Base-by-base conservation (phyloP, 1,284 basidiomycete genomes). In the Anthracocystis panici-leucophaei region DNA sequence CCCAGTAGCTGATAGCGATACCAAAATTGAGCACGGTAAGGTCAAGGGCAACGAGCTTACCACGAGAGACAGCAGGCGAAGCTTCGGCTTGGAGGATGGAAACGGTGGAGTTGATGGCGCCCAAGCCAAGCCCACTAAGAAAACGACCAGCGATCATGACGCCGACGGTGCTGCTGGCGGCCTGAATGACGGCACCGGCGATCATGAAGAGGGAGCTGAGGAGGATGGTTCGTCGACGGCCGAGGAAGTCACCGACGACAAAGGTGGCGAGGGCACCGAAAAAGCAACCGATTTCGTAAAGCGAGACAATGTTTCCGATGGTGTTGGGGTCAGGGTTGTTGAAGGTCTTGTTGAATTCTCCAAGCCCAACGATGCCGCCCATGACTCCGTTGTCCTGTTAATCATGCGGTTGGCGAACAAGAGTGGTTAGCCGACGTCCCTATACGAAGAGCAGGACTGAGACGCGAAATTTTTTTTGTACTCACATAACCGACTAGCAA, bases 31-130 rank as follows among this genome's bases (percentile, higher is more conserved):
- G 91, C 3, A 92, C 86, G 78, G 88, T 89, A 5, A 91, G 90
- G 85, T 91, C 90, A 46, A 91, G 87, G 88, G 91, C 90, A 48
- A 91, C 91, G 61, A 91, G 87, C 65, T 89, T 88, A 21, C 91
- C 91, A 64, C 91, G 86, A 73, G 88, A 88, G 40, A 88, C 86
- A 2, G 90, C 88, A 9, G 89, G 88, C 3, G 90, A 89, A 69
- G 90, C 89, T 81, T 92, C 91, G 0, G 90, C 89, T 59, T 91
- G 91, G 72, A 91, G 90, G 18, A 87, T 87, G 8, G 89, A 89
- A 55, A 89, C 88, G 20, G 89, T 89, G 5, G 88, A 88, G 21
- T 89, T 89, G 77, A 91, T 91, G 52, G 91, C 82, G 29, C 91
- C 91, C 77, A 92, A 92, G 11, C 91, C 88, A 62, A 92, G 77